Evolutionary conservation across 129 eudicot species (phyloP).

Genomic region (Erigeron canadensis): DNA sequence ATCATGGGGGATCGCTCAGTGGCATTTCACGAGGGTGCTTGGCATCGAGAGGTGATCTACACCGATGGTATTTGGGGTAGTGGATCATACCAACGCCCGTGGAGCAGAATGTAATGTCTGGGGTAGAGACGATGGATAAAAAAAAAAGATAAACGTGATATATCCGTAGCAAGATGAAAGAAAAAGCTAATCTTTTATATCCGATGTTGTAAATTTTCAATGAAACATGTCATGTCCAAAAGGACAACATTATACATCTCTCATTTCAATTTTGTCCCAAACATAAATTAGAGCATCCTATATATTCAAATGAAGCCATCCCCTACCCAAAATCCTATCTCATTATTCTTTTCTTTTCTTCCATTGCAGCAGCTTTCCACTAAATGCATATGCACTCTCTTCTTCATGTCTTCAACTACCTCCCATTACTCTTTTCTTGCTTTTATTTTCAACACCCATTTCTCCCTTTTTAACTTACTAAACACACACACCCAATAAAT

Average conservation of each 20-base stretch:
- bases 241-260: conserved; percentile 17
- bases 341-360: conserved; percentile 8
- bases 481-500: conserved; percentile 18
- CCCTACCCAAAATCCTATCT: background rate
- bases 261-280: conserved; percentile 6
- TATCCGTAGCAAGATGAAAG: too few relatives aligned
- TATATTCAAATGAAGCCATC: background rate
- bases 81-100: too few relatives aligned
- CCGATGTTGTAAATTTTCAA: too few relatives aligned
- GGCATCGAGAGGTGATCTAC: too few relatives aligned
- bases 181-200: too few relatives aligned
- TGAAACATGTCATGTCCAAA: conserved; percentile 17
- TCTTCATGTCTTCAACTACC: conserved; percentile 34
- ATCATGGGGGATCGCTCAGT: too few relatives aligned
- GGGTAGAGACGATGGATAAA: too few relatives aligned
- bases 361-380: conserved; percentile 27
- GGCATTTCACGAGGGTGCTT: too few relatives aligned
- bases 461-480: conserved; percentile 26
- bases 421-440: conserved; percentile 28
- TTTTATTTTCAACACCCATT: conserved; percentile 26
- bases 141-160: too few relatives aligned
- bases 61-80: too few relatives aligned
- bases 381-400: conserved; percentile 29
- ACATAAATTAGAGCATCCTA: conserved; percentile 10
- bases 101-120: too few relatives aligned